Evolutionary conservation across 306 rosid genomes (phyloP).

Genomic region (Alnus rubra): DNA sequence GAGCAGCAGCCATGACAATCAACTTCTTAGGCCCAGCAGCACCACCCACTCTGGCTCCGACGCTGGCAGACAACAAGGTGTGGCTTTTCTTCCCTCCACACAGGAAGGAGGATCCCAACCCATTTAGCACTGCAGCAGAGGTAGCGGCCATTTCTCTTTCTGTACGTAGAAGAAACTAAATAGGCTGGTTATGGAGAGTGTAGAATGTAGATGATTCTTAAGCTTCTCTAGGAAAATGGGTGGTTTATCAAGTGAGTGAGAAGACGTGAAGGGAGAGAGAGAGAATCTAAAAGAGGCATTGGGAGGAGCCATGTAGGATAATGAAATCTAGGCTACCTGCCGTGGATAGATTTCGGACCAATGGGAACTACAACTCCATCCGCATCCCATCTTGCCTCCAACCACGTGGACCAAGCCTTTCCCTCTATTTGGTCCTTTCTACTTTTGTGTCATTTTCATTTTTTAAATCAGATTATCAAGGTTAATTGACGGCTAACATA

Average conservation of each 20-base stretch:
- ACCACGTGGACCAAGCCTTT: slow-evolving; percentile 61
- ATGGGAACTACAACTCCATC: slow-evolving; percentile 57
- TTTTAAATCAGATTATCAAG: not conserved
- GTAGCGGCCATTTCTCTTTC: slow-evolving; percentile 81
- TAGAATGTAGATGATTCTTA: not conserved
- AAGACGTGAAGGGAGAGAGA: slow-evolving; percentile 13
- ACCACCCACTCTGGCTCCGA: slow-evolving; percentile 44
- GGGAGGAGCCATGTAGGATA: slow-evolving; percentile 63
- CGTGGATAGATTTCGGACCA: slow-evolving; percentile 93
- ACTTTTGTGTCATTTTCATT: not conserved
- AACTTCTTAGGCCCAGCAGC: slow-evolving; percentile 47
- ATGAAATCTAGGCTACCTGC: slow-evolving; percentile 57
- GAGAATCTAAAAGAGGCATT: slow-evolving; percentile 37
- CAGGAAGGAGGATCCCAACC: slow-evolving; percentile 77
- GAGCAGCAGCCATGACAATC: slow-evolving; percentile 59
- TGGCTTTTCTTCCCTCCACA: slow-evolving; percentile 74
- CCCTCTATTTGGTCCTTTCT: not conserved
- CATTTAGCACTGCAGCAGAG: slow-evolving; percentile 78
- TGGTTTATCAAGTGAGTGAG: slow-evolving; percentile 28
- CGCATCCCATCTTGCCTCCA: slow-evolving; percentile 40
- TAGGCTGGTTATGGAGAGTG: too few species aligned
- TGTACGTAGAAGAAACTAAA: not conserved
- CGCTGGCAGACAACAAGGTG: slow-evolving; percentile 46
- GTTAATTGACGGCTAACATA: too few species aligned
- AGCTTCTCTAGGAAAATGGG: slow-evolving; percentile 15